Percentiles rank a stretch among this genome's conserved stretches.
phyloP scores from a whole-genome alignment of 2,329 filamentous ascomycete species.

The Colletotrichum sojae region DNA sequence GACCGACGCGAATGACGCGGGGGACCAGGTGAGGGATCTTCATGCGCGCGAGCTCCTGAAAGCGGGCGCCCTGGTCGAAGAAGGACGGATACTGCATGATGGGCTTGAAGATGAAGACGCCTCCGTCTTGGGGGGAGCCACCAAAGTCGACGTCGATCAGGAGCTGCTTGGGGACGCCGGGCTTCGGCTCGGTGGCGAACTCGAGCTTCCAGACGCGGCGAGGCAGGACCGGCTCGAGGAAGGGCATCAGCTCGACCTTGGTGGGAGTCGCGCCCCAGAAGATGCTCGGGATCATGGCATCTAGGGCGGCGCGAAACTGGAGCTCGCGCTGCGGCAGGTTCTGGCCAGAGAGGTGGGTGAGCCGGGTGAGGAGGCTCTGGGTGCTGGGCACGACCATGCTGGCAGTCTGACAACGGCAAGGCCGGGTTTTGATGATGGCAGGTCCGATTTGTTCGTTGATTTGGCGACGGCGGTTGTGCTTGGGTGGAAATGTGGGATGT shows the following conservation, averaged over 20 bases:
- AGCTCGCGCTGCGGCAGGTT: neutral
- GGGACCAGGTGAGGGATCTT: slow-evolving; percentile 6
- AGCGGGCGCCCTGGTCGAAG: neutral
- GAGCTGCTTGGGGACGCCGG: slow-evolving; percentile 18
- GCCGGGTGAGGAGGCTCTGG: neutral
- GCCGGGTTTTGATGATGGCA: neutral
- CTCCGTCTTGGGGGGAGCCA: neutral
- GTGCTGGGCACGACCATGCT: slow-evolving; percentile 17
- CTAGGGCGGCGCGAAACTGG: neutral
- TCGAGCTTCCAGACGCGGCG: slow-evolving; percentile 11
- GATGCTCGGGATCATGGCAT: neutral
- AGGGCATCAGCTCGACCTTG: neutral
- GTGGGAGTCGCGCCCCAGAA: slow-evolving; percentile 8
- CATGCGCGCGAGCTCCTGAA: slow-evolving; percentile 14
- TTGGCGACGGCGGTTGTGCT: too few relatives aligned
- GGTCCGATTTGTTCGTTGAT: too few relatives aligned
- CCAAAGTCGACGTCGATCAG: slow-evolving; percentile 15
- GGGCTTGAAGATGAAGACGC: slow-evolving; percentile 10
- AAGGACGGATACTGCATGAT: neutral
- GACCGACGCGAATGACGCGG: slow-evolving; percentile 14
- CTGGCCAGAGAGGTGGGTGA: neutral
- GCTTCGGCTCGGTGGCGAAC: slow-evolving; percentile 9
- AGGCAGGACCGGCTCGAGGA: slow-evolving; percentile 1
- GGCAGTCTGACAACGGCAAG: neutral
- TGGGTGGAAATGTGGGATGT: too few relatives aligned